Evolutionary conservation across 83 land plant species (phyloP).

Genomic region (Thuja plicata): DNA sequence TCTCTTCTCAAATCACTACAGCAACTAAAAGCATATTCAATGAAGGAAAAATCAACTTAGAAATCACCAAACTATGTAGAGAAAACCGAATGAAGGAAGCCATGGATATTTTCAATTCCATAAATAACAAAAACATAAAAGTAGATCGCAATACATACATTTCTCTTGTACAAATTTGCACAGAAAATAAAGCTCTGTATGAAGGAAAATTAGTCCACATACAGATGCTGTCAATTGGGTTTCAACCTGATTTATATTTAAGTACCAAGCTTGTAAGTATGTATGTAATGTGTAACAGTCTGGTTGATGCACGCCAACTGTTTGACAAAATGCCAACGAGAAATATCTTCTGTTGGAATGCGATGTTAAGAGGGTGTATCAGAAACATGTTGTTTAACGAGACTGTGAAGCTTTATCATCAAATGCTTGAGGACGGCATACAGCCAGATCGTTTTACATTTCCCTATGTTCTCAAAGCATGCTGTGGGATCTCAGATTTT

Average conservation of each 20-base stretch:
- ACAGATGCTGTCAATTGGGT: background rate
- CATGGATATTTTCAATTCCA: background rate
- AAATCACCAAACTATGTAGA: background rate
- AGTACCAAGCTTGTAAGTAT: background rate
- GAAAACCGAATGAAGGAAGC: background rate
- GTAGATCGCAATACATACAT: background rate
- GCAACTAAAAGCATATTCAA: background rate
- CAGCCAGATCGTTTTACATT: background rate
- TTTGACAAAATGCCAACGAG: background rate
- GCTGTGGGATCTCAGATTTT: background rate
- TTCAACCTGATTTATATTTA: background rate
- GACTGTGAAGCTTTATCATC: background rate
- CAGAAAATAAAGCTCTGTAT: background rate
- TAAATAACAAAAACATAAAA: background rate
- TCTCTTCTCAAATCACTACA: background rate
- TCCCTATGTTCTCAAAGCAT: constrained; percentile 6
- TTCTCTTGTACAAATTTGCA: constrained; percentile 2
- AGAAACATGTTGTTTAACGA: background rate
- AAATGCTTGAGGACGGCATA: background rate
- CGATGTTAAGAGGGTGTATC: background rate
- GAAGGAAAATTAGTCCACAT: background rate
- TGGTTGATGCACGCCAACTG: background rate
- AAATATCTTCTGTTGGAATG: background rate
- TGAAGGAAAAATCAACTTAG: background rate
- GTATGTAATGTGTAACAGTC: background rate